Conservation (phyloP, 2,329 filamentous ascomycete genomes). For the Hymenoscyphus linearis region DNA sequence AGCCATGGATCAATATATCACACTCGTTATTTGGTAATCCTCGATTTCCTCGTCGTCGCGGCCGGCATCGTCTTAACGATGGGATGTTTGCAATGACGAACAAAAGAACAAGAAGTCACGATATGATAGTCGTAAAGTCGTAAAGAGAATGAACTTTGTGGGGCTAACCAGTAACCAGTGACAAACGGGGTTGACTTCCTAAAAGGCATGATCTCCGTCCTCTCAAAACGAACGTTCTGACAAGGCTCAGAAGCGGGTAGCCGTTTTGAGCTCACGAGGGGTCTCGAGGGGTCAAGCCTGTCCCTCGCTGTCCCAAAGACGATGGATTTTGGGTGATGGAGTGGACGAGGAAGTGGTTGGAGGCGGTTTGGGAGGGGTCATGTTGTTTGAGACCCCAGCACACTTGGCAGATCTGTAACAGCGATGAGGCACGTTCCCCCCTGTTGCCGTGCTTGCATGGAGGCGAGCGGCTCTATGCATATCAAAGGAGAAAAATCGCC, state of each 20-base stretch:
- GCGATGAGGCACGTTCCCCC: background rate
- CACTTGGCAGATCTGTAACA: background rate
- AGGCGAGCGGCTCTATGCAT: background rate
- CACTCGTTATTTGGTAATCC: background rate
- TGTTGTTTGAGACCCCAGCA: background rate
- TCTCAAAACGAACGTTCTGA: slow-evolving; percentile 17
- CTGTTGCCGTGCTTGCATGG: background rate
- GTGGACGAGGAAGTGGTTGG: background rate
- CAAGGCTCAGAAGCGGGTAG: slow-evolving; percentile 18
- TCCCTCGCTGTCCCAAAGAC: no score
- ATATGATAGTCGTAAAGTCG: slow-evolving; percentile 7
- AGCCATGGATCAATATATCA: slow-evolving; percentile 22
- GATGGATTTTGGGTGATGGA: background rate
- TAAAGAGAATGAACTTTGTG: background rate
- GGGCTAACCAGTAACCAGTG: background rate
- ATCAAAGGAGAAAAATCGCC: background rate
- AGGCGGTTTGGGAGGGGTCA: slow-evolving; percentile 3
- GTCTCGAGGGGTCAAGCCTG: slow-evolving; percentile 10
- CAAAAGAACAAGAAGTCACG: slow-evolving; percentile 16
- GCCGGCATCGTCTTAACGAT: slow-evolving; percentile 19
- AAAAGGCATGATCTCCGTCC: background rate
- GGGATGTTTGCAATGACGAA: slow-evolving; percentile 19
- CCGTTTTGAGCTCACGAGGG: slow-evolving; percentile 8
- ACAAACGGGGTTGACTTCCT: background rate
- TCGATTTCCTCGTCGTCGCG: slow-evolving; percentile 10